Base-by-base conservation (phyloP, 768 basidiomycete genomes). In the Pilatotrama ljubarskyi region DNA sequence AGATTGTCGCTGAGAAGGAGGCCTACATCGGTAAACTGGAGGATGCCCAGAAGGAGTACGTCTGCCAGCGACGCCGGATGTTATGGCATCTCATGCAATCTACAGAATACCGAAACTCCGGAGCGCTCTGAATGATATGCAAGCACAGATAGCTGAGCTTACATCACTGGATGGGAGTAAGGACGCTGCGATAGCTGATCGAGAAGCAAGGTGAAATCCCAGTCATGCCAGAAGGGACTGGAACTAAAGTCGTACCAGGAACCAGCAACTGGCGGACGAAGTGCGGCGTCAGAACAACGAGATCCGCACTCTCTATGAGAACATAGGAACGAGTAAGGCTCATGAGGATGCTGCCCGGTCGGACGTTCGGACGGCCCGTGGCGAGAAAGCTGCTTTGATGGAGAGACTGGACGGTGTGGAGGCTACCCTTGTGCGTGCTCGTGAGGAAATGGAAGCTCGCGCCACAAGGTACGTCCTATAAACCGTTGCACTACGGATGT, bases 391-490 rank as follows among this genome's bases (percentile, higher is more conserved):
- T 11, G 37, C 49, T 3, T 29, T 63, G 32, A 29, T 20, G 4
- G 41, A 51, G 47, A 42, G 51, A 25, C 10, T 58, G 8, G 10
- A 18, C 5, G 40, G 36, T 1, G 13, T 63, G 14, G 44, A 58
- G 15, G n/a, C 14, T 9, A n/a, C 25, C 5, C 53, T 67, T 11
- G 32, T 46, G 2, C 38, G 26, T 2, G 47, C 36, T 11, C 58
- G 55, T 10, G 36, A 35, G 22, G 64, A 65, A 17, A 9, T 42
- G 8, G 55, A 65, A 5, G 8, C 18, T 2, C 59, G 65, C 9
- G 52, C 38, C 17, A 57, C 63, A n/a, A 62, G 55, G 70, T 69
- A 35, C 8, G 69, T 53, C 13, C 35, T 3, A 17, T 25, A 18
- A 13, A 15, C 14, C 22, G 5, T 41, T 17, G 17, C 9, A 41